These are phyloP conservation scores for Backusella psychrophila DNA, from an alignment of 192 early-diverging fungal species.

Conservation along the genomic window DNA sequence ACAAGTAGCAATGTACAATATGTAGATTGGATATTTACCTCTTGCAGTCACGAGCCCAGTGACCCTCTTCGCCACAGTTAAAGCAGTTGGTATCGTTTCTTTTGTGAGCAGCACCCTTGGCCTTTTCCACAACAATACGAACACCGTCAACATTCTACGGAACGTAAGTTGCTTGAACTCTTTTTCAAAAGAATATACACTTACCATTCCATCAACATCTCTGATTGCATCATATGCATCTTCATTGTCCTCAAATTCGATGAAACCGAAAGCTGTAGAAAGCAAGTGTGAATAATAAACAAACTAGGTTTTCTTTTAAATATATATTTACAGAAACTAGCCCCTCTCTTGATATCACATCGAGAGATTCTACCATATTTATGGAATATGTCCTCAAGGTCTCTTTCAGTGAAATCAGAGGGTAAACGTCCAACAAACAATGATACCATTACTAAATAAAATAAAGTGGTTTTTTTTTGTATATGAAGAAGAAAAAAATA, in stretches of 20 bases:
- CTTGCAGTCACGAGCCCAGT: slow-evolving; percentile 19
- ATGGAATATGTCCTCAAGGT: slow-evolving; percentile 48
- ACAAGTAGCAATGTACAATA: neutral
- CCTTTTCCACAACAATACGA: slow-evolving; percentile 26
- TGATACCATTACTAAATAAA: neutral
- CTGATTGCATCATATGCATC: slow-evolving; percentile 44
- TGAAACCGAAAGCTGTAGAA: slow-evolving; percentile 48
- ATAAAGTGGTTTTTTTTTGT: neutral
- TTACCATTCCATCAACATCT: slow-evolving; percentile 27
- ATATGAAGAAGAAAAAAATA: neutral
- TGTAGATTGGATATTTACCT: neutral
- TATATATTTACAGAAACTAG: slow-evolving; percentile 14
- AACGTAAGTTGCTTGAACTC: neutral
- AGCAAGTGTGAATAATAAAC: neutral
- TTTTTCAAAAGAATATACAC: neutral
- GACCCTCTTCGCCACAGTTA: slow-evolving; percentile 22
- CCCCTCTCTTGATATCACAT: slow-evolving; percentile 26
- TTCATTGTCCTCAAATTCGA: slow-evolving; percentile 46
- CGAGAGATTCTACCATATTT: slow-evolving; percentile 48
- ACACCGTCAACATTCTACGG: slow-evolving; percentile 16
- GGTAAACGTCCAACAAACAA: slow-evolving; percentile 29
- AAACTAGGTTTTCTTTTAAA: neutral
- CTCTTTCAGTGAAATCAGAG: slow-evolving; percentile 12
- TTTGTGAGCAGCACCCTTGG: slow-evolving; percentile 16
- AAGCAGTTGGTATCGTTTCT: slow-evolving; percentile 17